Evolutionary conservation across 805 yeast genomes (phyloP), one percentile per base, ranked within the genome.

Genomic region (Hyphopichia homilentoma): DNA sequence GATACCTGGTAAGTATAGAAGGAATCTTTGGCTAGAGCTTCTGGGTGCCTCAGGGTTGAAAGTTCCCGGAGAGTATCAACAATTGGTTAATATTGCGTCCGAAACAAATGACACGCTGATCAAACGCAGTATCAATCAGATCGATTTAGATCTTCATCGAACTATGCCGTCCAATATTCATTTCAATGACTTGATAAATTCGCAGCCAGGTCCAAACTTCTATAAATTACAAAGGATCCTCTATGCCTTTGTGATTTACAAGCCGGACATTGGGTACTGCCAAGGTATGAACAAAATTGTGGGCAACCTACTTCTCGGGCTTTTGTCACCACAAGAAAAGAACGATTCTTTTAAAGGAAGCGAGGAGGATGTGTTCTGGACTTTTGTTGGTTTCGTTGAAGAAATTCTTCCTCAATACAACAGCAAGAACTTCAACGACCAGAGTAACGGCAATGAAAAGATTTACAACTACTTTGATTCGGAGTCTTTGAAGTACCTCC

Each of bases 261-360:
- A 65, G 37, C 70, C 74, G 0, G 57, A 57, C 0, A 57, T 75
- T 26, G 81, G 82, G 1, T 76, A 76, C 46, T 70, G 76, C 32
- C 82, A 76, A 43, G 82, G 82, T 1, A 68, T 76, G 82, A 76
- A 76, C 45, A 67, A 75, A 42, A 69, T 76, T n/a, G 71, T 68
- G 7, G 82, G 77, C 0, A 71, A 69, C 28, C 39, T 76, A 7
- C 46, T 76, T 8, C 45, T 76, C 15, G 65, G 68, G 0, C 33
- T 48, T 14, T 40, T 41, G 3, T 64, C 43, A 21, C 9, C 11
- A 57, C 63, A 4, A 56, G 63, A 3, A 24, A 9, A 7, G 7
- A 20, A 20, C 11, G n/a, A n/a, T n/a, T n/a, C n/a, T n/a, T 8
- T 20, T 14, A 24, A 24, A 7, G 14, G 14, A 12, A n/a, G 9